These are phyloP conservation scores for Dichomitus squalens DNA, from an alignment of 1,284 basidiomycete genomes.

Conservation along the genomic window DNA sequence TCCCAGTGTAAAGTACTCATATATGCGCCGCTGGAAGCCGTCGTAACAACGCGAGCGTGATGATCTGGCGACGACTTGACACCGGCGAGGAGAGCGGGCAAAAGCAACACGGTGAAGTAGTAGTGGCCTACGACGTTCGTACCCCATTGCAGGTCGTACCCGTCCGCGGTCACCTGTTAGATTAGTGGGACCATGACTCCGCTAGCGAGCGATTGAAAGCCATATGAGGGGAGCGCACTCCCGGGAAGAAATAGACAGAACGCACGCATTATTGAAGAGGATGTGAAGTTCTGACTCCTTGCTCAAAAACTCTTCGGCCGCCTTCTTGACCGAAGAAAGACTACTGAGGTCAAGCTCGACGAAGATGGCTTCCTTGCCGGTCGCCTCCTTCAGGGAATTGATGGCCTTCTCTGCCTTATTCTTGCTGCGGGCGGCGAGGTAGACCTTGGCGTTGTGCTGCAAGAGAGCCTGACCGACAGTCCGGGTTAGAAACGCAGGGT, in stretches of 20 bases:
- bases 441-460: conserved; percentile 51
- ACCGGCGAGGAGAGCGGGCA: conserved; percentile 42
- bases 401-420: conserved; percentile 47
- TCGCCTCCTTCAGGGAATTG: conserved; percentile 39
- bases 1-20: conserved; percentile 33
- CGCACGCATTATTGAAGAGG: conserved; percentile 56
- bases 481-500: neutral
- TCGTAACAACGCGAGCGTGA: conserved; percentile 46
- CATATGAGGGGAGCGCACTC: too few species aligned
- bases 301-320: conserved; percentile 40
- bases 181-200: conserved; percentile 48
- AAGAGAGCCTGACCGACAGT: conserved; percentile 39
- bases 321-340: too few species aligned
- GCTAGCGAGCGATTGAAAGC: conserved; percentile 26
- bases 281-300: conserved; percentile 52
- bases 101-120: conserved; percentile 44
- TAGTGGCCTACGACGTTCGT: conserved; percentile 48
- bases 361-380: conserved; percentile 42
- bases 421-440: conserved; percentile 47
- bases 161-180: conserved; percentile 43
- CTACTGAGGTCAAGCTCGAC: conserved; percentile 51
- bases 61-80: conserved; percentile 32
- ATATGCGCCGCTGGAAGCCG: conserved; percentile 38
- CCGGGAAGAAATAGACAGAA: conserved; percentile 7
- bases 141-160: conserved; percentile 54